Percentiles rank a stretch among this genome's conserved stretches.
Conservation (phyloP, 768 basidiomycete species). For the Lanmaoa rubissima region DNA sequence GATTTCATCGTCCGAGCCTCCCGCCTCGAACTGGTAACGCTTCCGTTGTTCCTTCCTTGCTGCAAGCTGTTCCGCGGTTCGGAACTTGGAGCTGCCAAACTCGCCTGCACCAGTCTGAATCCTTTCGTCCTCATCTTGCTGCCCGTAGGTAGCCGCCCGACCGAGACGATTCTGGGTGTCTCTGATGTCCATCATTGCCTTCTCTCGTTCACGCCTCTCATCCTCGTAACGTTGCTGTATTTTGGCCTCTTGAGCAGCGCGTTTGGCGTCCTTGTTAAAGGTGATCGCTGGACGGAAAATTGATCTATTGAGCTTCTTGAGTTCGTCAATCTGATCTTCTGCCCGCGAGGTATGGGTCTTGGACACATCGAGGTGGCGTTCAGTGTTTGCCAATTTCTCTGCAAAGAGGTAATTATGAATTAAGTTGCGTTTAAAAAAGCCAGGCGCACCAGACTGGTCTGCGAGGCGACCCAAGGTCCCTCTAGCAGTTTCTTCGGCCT, state of each 20-base stretch:
- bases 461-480: conserved; percentile 82
- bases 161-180: conserved; percentile 87
- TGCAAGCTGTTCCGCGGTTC: conserved; percentile 50
- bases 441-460: conserved; percentile 82
- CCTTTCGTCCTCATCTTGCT: conserved; percentile 45
- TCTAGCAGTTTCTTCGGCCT: conserved; percentile 93
- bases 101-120: conserved; percentile 31
- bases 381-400: conserved; percentile 92
- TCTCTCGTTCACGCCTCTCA: conserved; percentile 80
- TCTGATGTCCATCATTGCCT: conserved; percentile 79
- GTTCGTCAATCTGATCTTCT: conserved; percentile 90
- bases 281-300: conserved; percentile 93
- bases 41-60: conserved; percentile 68
- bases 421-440: background rate
- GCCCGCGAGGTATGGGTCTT: conserved; percentile 85
- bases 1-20: conserved; percentile 86
- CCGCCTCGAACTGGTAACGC: conserved; percentile 89
- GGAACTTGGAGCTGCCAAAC: conserved; percentile 41
- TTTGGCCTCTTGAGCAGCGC: conserved; percentile 81
- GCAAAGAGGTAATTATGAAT: background rate
- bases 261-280: conserved; percentile 92
- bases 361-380: conserved; percentile 89
- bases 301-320: conserved; percentile 90
- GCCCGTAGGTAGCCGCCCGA: conserved; percentile 63
- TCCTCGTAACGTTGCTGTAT: conserved; percentile 84